Conservation (phyloP, 2,329 filamentous ascomycete genomes). For the Xylariaceae sp. region DNA sequence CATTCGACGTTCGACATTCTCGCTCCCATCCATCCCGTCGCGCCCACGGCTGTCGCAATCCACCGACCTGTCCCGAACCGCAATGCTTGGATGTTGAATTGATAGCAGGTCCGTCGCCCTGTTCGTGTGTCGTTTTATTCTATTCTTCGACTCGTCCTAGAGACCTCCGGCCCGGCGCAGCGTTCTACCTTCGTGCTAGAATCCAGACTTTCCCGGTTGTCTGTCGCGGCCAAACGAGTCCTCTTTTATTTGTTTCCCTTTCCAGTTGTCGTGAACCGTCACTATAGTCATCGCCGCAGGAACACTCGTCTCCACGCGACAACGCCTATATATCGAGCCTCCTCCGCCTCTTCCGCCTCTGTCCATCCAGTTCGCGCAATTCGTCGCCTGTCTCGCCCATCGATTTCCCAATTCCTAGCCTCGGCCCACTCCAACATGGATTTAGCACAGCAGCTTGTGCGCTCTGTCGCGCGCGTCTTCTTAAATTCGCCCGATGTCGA, state of each 20-base stretch:
- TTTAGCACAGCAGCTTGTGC: slow-evolving; percentile 68
- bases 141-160: not conserved
- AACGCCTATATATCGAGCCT: not conserved
- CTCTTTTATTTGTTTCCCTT: not conserved
- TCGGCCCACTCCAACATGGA: slow-evolving; percentile 10
- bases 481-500: slow-evolving; percentile 59
- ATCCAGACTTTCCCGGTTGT: not conserved
- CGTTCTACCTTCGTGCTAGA: not conserved
- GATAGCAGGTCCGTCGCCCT: slow-evolving; percentile 1
- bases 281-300: not conserved
- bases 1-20: not conserved
- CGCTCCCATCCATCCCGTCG: not conserved
- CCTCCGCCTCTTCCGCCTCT: not conserved
- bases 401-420: not conserved
- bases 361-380: not conserved
- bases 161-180: not conserved
- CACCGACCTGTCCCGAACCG: not conserved
- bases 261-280: not conserved
- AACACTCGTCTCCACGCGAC: not conserved
- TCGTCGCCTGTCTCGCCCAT: not conserved
- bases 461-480: slow-evolving; percentile 75
- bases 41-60: not conserved
- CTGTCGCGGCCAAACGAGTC: not conserved
- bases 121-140: not conserved
- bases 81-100: slow-evolving; percentile 3